Evolutionary conservation across 441 rosid species (phyloP), one percentile per base, ranked within the genome.

Genomic region (Syzygium syzygioides): DNA sequence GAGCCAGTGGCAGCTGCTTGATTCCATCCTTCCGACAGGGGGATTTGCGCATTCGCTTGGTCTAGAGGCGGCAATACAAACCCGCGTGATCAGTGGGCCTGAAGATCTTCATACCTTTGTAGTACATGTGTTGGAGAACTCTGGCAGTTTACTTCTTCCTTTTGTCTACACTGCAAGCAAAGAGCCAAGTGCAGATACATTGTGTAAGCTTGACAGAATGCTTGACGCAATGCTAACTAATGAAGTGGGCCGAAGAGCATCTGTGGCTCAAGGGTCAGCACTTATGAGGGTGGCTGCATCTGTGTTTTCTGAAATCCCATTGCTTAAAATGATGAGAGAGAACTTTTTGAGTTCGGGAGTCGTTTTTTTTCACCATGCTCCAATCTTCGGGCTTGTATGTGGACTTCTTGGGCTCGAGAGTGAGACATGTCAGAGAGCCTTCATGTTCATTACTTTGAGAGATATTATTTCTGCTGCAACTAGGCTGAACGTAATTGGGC

Each of bases 1-100:
- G 99, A 96, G 99, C 88, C 94, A 95, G 86, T 97, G 99, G 99
- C 99, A 97, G 86, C 89, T 97, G 90, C 92, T 97, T 1, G 98
- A 96, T 92, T 97, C 99, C 32, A 92, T 96, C 91, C 98, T 97
- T 76, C 99, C 99, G 20, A 96, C 98, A 0, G 97, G 99, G 20
- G 98, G 98, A 7, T 97, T 98, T 88, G 99, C 99, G 85, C 99
- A 97, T 90, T 97, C 98, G 0, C 94, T 93, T 79, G 99, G 99
- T 88, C 95, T 97, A 6, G 99, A 97, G 92, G 96, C 98, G 60
- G 97, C 97, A 50, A 89, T 96, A 79, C 97, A 96, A 90, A 93
- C 98, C 10, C 94, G 92, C 14, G 79, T 95, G 12, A 84, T 96
- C 85, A 88, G 93, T 26, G 57, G 90, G 88, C 94, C 93, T 32